phyloP scores from a whole-genome alignment of 2,329 filamentous ascomycete genomes.

The Botrytis medusae region DNA sequence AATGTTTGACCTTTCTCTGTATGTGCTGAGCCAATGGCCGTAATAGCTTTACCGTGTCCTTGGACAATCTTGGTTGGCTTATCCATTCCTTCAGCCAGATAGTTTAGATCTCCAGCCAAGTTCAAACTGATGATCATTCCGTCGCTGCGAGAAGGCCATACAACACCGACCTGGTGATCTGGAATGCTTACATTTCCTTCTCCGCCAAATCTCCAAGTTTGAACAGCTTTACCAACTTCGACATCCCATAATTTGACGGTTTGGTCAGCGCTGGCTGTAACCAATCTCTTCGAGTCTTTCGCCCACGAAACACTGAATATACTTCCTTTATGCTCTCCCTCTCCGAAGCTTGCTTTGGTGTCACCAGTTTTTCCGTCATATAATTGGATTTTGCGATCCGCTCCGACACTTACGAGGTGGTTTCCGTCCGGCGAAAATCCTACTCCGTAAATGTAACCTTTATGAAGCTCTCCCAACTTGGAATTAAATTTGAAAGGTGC shows the following conservation, averaged over 20 bases:
- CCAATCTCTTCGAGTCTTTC: constrained; percentile 79
- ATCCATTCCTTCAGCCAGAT: constrained; percentile 70
- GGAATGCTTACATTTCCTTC: constrained; percentile 65
- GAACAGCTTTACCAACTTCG: constrained; percentile 71
- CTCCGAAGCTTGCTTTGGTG: constrained; percentile 69
- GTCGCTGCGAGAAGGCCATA: constrained; percentile 81
- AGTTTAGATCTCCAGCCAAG: constrained; percentile 85
- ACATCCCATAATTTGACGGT: constrained; percentile 94
- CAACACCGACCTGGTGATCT: constrained; percentile 92
- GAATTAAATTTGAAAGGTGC: constrained; percentile 94
- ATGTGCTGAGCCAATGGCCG: constrained; percentile 63
- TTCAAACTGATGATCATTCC: constrained; percentile 88
- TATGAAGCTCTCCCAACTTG: constrained; percentile 76
- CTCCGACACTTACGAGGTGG: constrained; percentile 80
- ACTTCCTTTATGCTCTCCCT: constrained; percentile 85
- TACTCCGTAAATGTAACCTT: constrained; percentile 83
- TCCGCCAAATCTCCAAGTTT: constrained; percentile 82
- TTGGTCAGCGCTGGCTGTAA: constrained; percentile 90
- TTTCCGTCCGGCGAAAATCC: constrained; percentile 88
- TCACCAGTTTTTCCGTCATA: constrained; percentile 97
- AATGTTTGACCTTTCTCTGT: constrained; percentile 57
- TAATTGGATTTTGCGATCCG: constrained; percentile 88
- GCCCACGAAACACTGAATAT: constrained; percentile 93
- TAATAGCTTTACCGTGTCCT: constrained; percentile 91
- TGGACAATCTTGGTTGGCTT: constrained; percentile 72